These are phyloP conservation scores for Malassezia nana DNA, from an alignment of 1,284 basidiomycete genomes.

Conservation along the genomic window DNA sequence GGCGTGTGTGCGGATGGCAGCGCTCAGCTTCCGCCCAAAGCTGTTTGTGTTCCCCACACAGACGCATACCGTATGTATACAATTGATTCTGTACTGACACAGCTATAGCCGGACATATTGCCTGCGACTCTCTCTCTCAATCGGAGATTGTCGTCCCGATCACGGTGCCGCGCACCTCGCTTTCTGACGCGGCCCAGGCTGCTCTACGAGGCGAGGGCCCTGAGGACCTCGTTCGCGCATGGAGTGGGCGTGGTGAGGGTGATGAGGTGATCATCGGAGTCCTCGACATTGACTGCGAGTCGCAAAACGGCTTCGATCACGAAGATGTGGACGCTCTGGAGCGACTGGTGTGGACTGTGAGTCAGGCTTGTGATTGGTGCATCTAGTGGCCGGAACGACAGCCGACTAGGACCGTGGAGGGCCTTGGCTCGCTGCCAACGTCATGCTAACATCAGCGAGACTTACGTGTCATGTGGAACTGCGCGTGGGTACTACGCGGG, in stretches of 20 bases:
- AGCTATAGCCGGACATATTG: constrained; percentile 48
- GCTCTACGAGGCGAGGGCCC: constrained; percentile 19
- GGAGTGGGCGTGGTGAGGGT: constrained; percentile 32
- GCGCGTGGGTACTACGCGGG: too few relatives aligned
- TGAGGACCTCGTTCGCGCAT: constrained; percentile 19
- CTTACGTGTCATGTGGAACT: too few relatives aligned
- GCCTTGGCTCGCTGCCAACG: too few relatives aligned
- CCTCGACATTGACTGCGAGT: constrained; percentile 50
- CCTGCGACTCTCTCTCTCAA: constrained; percentile 48
- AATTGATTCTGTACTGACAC: neutral
- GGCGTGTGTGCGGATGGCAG: constrained; percentile 49
- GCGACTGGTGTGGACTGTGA: constrained; percentile 33
- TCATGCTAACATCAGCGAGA: too few relatives aligned
- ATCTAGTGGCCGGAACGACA: too few relatives aligned
- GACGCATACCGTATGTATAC: constrained; percentile 36
- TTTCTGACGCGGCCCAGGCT: constrained; percentile 18
- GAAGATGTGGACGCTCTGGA: constrained; percentile 43
- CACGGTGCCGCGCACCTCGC: constrained; percentile 23
- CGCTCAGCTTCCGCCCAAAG: constrained; percentile 32
- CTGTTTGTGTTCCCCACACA: constrained; percentile 46
- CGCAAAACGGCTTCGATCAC: constrained; percentile 44
- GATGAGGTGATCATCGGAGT: constrained; percentile 48
- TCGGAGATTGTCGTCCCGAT: constrained; percentile 50
- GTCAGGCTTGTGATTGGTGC: constrained; percentile 17
- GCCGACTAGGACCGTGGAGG: neutral